These are phyloP conservation scores for Sutorius eximius DNA, from an alignment of 1,284 basidiomycete genomes.

Conservation along the genomic window DNA sequence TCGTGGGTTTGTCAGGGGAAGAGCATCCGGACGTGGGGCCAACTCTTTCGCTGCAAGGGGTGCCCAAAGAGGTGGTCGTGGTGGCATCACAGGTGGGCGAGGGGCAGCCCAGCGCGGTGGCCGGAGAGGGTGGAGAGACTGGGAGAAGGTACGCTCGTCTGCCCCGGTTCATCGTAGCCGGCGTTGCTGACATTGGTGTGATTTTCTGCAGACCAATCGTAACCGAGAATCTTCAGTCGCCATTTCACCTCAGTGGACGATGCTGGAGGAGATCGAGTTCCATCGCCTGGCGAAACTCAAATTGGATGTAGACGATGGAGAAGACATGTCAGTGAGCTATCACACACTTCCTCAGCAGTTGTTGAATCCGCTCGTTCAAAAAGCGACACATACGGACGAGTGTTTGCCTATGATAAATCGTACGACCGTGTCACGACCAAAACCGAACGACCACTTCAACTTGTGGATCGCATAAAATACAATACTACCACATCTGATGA, in stretches of 20 bases:
- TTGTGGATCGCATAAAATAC: conserved; percentile 95
- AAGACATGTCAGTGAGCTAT: conserved; percentile 70
- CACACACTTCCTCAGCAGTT: neutral
- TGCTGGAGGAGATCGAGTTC: conserved; percentile 98
- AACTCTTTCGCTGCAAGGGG: conserved; percentile 47
- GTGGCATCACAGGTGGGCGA: conserved; percentile 44
- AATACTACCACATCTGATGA: conserved; percentile 98
- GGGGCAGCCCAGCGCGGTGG: conserved; percentile 62
- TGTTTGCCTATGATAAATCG: conserved; percentile 92
- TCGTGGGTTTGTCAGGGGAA: conserved; percentile 61
- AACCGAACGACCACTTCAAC: conserved; percentile 86
- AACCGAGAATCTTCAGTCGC: conserved; percentile 93
- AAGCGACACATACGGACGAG: conserved; percentile 85
- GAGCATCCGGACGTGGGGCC: conserved; percentile 47
- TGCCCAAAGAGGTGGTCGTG: conserved; percentile 42
- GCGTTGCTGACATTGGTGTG: conserved; percentile 8
- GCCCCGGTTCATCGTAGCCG: neutral
- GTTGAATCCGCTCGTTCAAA: conserved; percentile 5
- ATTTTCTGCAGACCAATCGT: conserved; percentile 67
- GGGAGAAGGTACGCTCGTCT: conserved; percentile 77
- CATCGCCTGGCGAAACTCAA: conserved; percentile 88
- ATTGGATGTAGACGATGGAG: conserved; percentile 88
- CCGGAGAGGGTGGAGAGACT: conserved; percentile 86
- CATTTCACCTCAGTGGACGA: conserved; percentile 88
- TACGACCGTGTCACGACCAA: conserved; percentile 97